Evolutionary conservation across 768 basidiomycete genomes (phyloP).

Genomic region (Mycena rosella): DNA sequence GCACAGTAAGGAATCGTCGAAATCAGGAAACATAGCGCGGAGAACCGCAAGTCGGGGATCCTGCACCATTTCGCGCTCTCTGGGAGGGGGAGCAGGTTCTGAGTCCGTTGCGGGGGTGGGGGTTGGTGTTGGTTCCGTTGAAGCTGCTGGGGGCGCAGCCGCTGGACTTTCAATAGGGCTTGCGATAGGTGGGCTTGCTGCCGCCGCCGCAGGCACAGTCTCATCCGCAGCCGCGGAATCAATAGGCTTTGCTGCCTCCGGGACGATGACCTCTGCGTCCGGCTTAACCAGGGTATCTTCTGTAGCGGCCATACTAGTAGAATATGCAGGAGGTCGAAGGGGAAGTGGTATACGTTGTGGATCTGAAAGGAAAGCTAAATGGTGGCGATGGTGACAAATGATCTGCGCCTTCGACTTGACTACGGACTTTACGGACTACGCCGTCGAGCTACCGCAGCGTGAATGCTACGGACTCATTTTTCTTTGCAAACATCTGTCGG

Average conservation of each 20-base stretch:
- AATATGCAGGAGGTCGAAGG: too few relatives aligned
- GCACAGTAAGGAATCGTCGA: conserved; percentile 79
- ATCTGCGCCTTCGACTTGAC: too few relatives aligned
- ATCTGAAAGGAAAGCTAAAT: too few relatives aligned
- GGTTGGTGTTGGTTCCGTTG: background rate
- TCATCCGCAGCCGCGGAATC: background rate
- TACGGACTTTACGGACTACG: too few relatives aligned
- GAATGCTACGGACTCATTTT: too few relatives aligned
- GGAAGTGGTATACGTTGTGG: too few relatives aligned
- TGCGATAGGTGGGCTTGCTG: too few relatives aligned
- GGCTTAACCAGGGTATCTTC: background rate
- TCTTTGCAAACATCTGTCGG: too few relatives aligned
- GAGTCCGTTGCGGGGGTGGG: background rate
- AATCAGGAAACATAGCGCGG: conserved; percentile 83
- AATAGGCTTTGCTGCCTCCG: background rate
- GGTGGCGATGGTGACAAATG: too few relatives aligned
- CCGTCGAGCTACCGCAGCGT: too few relatives aligned
- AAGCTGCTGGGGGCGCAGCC: background rate
- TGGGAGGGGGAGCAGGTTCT: conserved; percentile 13
- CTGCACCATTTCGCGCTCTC: conserved; percentile 33
- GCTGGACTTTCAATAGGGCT: too few relatives aligned
- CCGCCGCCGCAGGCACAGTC: background rate
- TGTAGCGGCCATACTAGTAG: too few relatives aligned
- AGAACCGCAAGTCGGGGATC: conserved; percentile 69
- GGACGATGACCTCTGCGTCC: background rate